A percentile compares a stretch with the other conserved stretches of the same genome.
phyloP scores from a whole-genome alignment of 805 yeast genomes.

The Ogataea trehaloabstinens region DNA sequence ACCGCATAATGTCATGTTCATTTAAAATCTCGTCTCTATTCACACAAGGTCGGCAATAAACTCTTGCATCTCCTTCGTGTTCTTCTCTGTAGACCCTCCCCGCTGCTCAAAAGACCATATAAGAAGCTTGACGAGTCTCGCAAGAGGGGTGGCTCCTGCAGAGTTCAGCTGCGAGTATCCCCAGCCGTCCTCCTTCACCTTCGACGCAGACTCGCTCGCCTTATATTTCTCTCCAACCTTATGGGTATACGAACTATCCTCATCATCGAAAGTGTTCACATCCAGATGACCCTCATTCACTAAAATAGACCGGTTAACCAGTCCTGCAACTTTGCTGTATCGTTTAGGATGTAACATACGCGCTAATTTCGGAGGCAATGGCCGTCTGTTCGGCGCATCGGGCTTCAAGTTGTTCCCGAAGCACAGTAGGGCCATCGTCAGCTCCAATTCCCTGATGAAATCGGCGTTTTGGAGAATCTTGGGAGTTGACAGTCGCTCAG shows the following conservation, averaged over 20 bases:
- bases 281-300: constrained; percentile 30
- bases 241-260: constrained; percentile 10
- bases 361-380: constrained; percentile 54
- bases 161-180: constrained; percentile 2
- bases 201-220: neutral
- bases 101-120: constrained; percentile 24
- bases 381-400: constrained; percentile 24
- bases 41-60: constrained; percentile 7
- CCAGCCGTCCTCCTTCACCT: constrained; percentile 9
- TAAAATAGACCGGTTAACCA: constrained; percentile 68
- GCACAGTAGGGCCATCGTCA: constrained; percentile 77
- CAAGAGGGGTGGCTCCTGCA: constrained; percentile 21
- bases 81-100: constrained; percentile 1
- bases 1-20: too few species aligned
- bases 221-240: constrained; percentile 8
- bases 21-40: too few species aligned
- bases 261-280: constrained; percentile 10
- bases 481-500: constrained; percentile 42
- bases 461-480: constrained; percentile 40
- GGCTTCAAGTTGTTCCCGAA: constrained; percentile 35
- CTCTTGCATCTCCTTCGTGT: constrained; percentile 7
- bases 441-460: constrained; percentile 70
- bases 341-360: constrained; percentile 57
- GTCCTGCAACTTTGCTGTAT: constrained; percentile 62
- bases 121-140: constrained; percentile 25